Base-by-base conservation (phyloP, 1,284 basidiomycete genomes). In the Polyporus tsugae region DNA sequence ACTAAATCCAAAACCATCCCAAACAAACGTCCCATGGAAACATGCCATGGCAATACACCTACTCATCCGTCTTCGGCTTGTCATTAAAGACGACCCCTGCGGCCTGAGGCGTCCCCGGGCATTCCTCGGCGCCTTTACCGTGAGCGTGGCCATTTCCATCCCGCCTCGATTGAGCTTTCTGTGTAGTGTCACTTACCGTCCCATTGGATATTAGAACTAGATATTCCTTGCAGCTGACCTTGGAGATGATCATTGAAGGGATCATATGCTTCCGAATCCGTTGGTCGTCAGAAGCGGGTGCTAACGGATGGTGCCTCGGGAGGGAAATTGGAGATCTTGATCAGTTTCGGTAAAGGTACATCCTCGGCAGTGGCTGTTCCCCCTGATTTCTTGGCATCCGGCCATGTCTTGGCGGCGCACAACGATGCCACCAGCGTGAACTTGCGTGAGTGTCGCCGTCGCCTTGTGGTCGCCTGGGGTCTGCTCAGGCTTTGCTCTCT, bases 321-420 rank as follows among this genome's bases (percentile, higher is more conserved):
- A 33, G 17, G 29, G 29, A 29, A 29, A 29, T 49, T 17, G 60
- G 29, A 29, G 55, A 62, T 41, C 38, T 63, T 38, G 62, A 57
- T 57, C 52, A 13, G 7, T 33, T 38, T 38, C 35, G 3, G 35
- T 9, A 38, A 49, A 49, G 49, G 46, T 3, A 29, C 22, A 39
- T 57, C 62, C 39, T 57, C 53, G 62, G 62, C 52, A 19, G 62
- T 63, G 62, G 62, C 62, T 57, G 62, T 63, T 57, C 52, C 10
- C 49, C 7, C 17, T 42, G 25, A 63, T 42, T n/a, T 39, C 62
- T 63, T 63, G 62, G 62, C 62, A 57, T 36, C 6, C 46, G 33
- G 62, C 59, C 29, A 15, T 52, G 9, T 13, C 53, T 57, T 35
- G 33, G 15, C 53, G 22, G 49, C 49, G 49, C 49, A n/a, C 25